Evolutionary conservation across 306 rosid species (phyloP).

Genomic region (Trichosanthes truncata): DNA sequence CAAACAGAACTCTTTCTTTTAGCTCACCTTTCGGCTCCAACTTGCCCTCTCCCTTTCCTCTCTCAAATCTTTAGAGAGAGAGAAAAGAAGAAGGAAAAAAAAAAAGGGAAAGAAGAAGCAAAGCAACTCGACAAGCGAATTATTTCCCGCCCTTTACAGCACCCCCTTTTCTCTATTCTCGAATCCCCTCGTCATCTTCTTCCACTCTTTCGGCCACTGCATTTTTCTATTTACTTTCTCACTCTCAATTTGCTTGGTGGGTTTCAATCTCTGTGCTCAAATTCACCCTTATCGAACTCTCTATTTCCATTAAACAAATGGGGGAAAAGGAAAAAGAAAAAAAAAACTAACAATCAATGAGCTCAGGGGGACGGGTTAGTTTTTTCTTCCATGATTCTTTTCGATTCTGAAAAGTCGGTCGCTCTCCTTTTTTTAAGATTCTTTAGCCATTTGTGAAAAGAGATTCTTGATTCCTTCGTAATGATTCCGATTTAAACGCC

Average conservation of each 20-base stretch:
- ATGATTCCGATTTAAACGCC: constrained; percentile 44
- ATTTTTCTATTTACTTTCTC: not conserved
- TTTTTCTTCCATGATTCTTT: constrained; percentile 40
- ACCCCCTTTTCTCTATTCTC: not conserved
- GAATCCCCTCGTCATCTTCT: not conserved
- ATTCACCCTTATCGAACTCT: not conserved
- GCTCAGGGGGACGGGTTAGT: not conserved
- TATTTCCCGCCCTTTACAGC: not conserved
- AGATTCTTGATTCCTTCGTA: constrained; percentile 53
- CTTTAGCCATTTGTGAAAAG: constrained; percentile 37
- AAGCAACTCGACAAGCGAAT: not conserved
- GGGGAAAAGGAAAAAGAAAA: not conserved
- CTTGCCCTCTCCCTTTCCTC: not conserved
- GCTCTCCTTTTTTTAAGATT: constrained; percentile 40
- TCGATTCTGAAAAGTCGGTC: constrained; percentile 56
- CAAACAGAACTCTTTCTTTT: not conserved
- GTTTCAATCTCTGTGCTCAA: constrained; percentile 4
- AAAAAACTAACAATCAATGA: not conserved
- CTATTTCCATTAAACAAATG: not conserved
- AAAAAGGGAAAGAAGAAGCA: not conserved
- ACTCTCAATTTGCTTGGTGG: not conserved
- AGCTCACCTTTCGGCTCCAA: not conserved
- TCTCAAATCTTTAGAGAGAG: not conserved
- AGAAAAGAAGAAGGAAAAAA: not conserved
- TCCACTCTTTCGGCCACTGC: not conserved